These are phyloP conservation scores for Termitomyces sp. DNA, from an alignment of 768 basidiomycete genomes.

Conservation along the genomic window DNA sequence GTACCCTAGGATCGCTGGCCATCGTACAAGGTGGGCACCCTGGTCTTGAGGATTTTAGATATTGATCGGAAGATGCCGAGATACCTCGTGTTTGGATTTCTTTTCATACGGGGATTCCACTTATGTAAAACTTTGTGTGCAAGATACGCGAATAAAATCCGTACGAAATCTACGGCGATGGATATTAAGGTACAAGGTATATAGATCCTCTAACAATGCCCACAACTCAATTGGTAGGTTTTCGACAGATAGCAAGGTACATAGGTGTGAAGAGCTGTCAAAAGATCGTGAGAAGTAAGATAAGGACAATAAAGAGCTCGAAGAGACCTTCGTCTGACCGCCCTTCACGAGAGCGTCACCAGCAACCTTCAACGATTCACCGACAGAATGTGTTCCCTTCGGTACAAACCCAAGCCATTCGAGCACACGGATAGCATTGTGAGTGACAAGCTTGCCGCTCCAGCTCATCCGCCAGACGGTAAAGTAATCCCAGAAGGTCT, in stretches of 20 bases:
- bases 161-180: background rate
- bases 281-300: constrained; percentile 2
- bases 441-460: constrained; percentile 80
- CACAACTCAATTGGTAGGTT: constrained; percentile 36
- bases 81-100: constrained; percentile 20
- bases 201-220: background rate
- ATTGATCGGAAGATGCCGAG: constrained; percentile 26
- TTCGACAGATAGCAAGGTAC: constrained; percentile 65
- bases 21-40: constrained; percentile 21
- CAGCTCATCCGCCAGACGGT: constrained; percentile 88
- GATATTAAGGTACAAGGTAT: constrained; percentile 16
- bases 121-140: background rate
- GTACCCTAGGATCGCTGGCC: constrained; percentile 57
- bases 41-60: constrained; percentile 7
- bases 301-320: background rate
- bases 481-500: constrained; percentile 89
- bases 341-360: constrained; percentile 73
- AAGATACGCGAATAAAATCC: background rate
- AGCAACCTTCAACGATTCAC: constrained; percentile 85
- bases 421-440: constrained; percentile 68
- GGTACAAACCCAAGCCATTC: constrained; percentile 81
- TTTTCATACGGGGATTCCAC: background rate
- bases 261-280: constrained; percentile 81
- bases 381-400: constrained; percentile 89
- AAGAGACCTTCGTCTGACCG: constrained; percentile 75